These are phyloP conservation scores for Cyberlindnera euphorbiiphila DNA, from an alignment of 805 yeast genomes.

Conservation along the genomic window DNA sequence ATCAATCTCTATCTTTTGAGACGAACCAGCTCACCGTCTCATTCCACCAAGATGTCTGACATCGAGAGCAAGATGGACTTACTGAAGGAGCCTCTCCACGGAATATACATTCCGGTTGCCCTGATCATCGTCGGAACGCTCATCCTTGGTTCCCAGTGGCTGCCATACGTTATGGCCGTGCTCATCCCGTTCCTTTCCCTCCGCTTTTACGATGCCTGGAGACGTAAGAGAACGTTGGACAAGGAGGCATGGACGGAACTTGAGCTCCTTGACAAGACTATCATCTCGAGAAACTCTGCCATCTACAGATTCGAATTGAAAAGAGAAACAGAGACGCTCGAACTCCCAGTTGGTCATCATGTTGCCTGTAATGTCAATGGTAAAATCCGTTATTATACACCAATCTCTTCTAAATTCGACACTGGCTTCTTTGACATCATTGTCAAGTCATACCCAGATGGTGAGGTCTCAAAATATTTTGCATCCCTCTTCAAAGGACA, in stretches of 20 bases:
- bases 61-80: conserved; percentile 40
- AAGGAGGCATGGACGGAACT: conserved; percentile 55
- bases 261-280: conserved; percentile 70
- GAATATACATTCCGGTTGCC: conserved; percentile 65
- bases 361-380: conserved; percentile 51
- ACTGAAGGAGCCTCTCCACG: conserved; percentile 69
- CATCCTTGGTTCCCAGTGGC: conserved; percentile 36
- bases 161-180: conserved; percentile 41
- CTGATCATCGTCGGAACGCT: conserved; percentile 58
- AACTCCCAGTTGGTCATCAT: conserved; percentile 74
- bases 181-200: conserved; percentile 37
- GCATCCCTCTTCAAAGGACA: conserved; percentile 64
- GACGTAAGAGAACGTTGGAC: conserved; percentile 42
- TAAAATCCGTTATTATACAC: conserved; percentile 64
- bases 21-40: background rate
- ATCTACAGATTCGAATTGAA: conserved; percentile 66
- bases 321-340: conserved; percentile 55
- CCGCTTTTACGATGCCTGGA: conserved; percentile 35
- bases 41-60: conserved; percentile 28
- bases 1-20: background rate
- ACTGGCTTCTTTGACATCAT: conserved; percentile 72
- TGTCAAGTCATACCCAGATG: conserved; percentile 72
- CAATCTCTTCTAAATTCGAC: conserved; percentile 67
- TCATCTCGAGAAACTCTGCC: conserved; percentile 67
- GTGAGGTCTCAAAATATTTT: conserved; percentile 62